phyloP scores from a whole-genome alignment of 73 alveolate species.

The Breviolum minutum region DNA sequence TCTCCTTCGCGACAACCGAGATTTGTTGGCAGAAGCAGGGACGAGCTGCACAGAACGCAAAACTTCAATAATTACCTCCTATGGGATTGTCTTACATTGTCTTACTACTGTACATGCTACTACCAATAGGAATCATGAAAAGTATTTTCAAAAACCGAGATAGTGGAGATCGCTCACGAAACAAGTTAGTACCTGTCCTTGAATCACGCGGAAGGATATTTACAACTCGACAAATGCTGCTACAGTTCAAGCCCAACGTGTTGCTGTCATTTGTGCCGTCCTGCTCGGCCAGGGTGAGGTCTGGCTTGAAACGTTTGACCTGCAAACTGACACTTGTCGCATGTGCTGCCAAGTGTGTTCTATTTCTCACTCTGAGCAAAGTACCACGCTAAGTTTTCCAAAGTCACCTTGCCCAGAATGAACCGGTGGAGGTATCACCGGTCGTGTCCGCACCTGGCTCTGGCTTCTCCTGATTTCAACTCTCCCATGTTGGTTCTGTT shows the following conservation, averaged over 20 bases:
- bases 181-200: too few relatives aligned
- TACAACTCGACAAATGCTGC: background rate
- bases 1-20: background rate
- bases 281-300: conserved; percentile 78
- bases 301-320: conserved; percentile 94
- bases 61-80: too few relatives aligned
- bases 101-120: background rate
- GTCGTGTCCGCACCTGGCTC: conserved; percentile 78
- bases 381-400: conserved; percentile 75
- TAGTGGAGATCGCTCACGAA: too few relatives aligned
- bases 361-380: background rate
- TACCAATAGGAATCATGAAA: background rate
- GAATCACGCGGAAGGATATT: too few relatives aligned
- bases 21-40: too few relatives aligned
- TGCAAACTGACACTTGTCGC: background rate
- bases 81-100: too few relatives aligned
- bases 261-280: background rate
- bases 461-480: background rate
- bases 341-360: background rate
- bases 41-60: too few relatives aligned
- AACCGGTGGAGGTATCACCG: conserved; percentile 75
- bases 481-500: background rate
- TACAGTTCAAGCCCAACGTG: background rate
- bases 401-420: conserved; percentile 93
- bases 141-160: too few relatives aligned